A percentile compares a stretch with the other conserved stretches of the same genome.
Evolutionary conservation across 202 grass and related monocot genomes (phyloP).

Genomic region (Bolboschoenoplectus hybrid): DNA sequence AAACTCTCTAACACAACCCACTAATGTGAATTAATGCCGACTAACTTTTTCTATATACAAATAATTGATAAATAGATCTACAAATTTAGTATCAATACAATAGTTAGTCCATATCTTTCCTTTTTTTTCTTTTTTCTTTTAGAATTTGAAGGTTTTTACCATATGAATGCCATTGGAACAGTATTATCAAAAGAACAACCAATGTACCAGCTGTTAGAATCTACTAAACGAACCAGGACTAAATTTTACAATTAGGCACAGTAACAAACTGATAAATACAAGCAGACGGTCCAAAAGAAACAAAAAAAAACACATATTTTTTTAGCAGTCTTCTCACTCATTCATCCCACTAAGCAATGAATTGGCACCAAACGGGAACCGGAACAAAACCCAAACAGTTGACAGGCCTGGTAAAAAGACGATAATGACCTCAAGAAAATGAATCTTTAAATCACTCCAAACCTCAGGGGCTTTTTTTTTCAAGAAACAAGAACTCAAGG

Average conservation of each 20-base stretch:
- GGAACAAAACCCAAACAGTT: not conserved
- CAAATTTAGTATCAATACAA: not conserved
- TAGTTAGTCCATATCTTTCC: not conserved
- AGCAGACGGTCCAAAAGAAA: not conserved
- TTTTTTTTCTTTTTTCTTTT: not conserved
- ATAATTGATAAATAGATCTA: not conserved
- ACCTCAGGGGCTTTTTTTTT: not conserved
- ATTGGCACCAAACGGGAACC: not conserved
- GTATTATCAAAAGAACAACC: not conserved
- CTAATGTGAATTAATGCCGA: not conserved
- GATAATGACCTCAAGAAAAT: conserved; percentile 6
- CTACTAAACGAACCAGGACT: not conserved
- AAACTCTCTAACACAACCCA: not conserved
- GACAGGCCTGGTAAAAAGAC: not conserved
- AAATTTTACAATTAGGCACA: not conserved
- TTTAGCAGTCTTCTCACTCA: conserved; percentile 15
- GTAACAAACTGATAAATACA: not conserved
- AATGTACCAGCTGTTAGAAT: conserved; percentile 3
- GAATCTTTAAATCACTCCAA: conserved; percentile 7
- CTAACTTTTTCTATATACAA: not conserved
- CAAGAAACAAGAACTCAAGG: conserved; percentile 32
- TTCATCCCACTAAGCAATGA: not conserved
- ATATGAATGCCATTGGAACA: conserved; percentile 10
- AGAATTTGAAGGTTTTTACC: not conserved
- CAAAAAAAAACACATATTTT: not conserved